Percentiles rank a stretch among this genome's conserved stretches.
phyloP scores from a whole-genome alignment of 2,329 filamentous ascomycete genomes.

The Penicillium nordicum region DNA sequence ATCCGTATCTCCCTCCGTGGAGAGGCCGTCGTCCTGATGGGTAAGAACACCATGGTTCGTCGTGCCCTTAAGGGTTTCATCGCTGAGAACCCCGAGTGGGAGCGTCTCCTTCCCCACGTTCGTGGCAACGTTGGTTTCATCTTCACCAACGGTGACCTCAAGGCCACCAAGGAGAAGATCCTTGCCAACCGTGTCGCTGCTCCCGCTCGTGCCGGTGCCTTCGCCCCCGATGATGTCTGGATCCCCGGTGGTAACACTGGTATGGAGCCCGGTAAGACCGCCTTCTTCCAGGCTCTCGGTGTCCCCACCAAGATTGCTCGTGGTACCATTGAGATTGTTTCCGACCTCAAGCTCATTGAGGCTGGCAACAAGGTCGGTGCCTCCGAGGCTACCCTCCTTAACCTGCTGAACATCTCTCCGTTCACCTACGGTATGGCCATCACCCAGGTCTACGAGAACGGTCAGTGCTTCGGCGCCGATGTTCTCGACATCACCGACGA shows the following conservation, averaged over 20 bases:
- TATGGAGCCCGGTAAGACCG: slow-evolving; percentile 99
- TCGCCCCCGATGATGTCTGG: slow-evolving; percentile 91
- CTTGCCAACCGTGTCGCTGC: slow-evolving; percentile 96
- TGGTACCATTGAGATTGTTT: slow-evolving; percentile 99
- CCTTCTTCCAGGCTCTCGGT: slow-evolving; percentile 99
- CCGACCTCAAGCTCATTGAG: slow-evolving; percentile 97
- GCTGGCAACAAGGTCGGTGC: slow-evolving; percentile 90
- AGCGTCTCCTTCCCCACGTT: slow-evolving; percentile 93
- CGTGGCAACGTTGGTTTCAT: slow-evolving; percentile 99
- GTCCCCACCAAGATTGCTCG: slow-evolving; percentile 99
- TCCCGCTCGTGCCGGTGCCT: slow-evolving; percentile 93
- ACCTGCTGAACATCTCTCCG: slow-evolving; percentile 99
- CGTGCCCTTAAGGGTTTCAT: slow-evolving; percentile 97
- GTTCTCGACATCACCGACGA: slow-evolving; percentile 94
- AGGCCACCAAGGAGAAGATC: slow-evolving; percentile 89
- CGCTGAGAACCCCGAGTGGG: slow-evolving; percentile 88
- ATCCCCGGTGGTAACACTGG: slow-evolving; percentile 98
- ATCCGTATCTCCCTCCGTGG: slow-evolving; percentile 89
- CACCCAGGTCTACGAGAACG: slow-evolving; percentile 93
- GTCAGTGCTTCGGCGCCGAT: slow-evolving; percentile 80
- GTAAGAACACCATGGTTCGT: slow-evolving; percentile 99
- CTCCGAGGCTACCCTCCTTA: slow-evolving; percentile 96
- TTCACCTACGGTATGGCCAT: slow-evolving; percentile 99
- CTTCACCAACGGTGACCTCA: slow-evolving; percentile 97
- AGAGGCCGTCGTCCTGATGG: slow-evolving; percentile 95